phyloP scores from a whole-genome alignment of 2,329 filamentous ascomycete genomes.

The Cercospora sojina region DNA sequence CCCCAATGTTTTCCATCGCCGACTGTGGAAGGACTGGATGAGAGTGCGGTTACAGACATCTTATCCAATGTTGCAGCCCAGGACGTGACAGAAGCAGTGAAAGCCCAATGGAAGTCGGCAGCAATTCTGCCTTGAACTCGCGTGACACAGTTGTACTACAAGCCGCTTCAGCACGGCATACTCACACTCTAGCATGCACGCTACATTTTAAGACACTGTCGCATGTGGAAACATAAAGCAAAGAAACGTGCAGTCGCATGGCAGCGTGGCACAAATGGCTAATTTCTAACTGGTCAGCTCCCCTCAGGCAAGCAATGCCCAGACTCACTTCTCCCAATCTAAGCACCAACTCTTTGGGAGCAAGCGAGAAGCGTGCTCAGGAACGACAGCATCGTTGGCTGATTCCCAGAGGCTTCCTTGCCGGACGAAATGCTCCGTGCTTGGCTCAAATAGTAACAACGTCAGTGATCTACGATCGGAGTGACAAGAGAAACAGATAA shows the following conservation, averaged over 20 bases:
- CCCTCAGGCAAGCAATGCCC: slow-evolving; percentile 16
- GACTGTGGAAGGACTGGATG: neutral
- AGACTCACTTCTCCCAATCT: slow-evolving; percentile 5
- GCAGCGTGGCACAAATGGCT: slow-evolving; percentile 15
- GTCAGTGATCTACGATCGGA: neutral
- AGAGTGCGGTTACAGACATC: neutral
- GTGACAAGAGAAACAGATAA: neutral
- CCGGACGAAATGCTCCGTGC: neutral
- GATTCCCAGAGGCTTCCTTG: neutral
- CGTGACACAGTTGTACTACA: neutral
- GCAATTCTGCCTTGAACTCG: neutral
- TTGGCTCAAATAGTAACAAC: neutral
- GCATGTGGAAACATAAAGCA: neutral
- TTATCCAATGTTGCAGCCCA: neutral
- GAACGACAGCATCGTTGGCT: slow-evolving; percentile 13
- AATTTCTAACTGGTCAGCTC: slow-evolving; percentile 1
- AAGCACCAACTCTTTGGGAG: slow-evolving; percentile 9
- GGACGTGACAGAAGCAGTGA: neutral
- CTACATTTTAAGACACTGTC: neutral
- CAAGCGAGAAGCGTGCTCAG: slow-evolving; percentile 17
- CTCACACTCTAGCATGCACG: neutral
- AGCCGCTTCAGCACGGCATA: neutral
- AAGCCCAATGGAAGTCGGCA: neutral
- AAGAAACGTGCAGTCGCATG: slow-evolving; percentile 6
- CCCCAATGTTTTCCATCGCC: neutral